phyloP scores from a whole-genome alignment of 2,329 filamentous ascomycete genomes.

The Pseudogymnoascus sp. region DNA sequence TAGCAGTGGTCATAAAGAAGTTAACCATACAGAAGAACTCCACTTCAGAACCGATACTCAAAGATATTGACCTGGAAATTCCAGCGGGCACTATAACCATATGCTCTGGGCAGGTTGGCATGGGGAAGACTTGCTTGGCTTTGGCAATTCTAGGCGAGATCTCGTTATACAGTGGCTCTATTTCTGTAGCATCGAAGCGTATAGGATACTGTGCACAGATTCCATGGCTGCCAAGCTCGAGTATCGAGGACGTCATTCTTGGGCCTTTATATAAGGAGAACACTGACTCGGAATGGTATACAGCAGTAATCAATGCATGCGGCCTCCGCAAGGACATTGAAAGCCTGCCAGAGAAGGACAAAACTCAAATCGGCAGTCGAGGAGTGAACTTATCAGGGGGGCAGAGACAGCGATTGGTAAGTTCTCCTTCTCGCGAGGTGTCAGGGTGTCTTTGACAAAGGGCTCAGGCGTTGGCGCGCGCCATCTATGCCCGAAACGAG shows the following conservation, averaged over 20 bases:
- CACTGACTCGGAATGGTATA: conserved; percentile 27
- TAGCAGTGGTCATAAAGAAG: conserved; percentile 11
- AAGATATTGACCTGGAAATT: conserved; percentile 16
- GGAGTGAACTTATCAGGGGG: conserved; percentile 40
- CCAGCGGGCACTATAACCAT: conserved; percentile 13
- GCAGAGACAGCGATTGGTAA: conserved; percentile 37
- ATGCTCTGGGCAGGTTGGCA: conserved; percentile 25
- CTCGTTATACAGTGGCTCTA: conserved; percentile 18
- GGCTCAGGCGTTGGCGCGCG: conserved; percentile 36
- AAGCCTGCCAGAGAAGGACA: conserved; percentile 30
- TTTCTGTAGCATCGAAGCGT: conserved; percentile 23
- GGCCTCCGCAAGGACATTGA: conserved; percentile 24
- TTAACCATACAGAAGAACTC: conserved; percentile 9
- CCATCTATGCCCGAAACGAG: conserved; percentile 35
- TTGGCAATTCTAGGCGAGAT: conserved; percentile 29
- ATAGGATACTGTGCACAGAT: conserved; percentile 34
- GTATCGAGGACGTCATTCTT: conserved; percentile 29
- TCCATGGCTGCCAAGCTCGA: conserved; percentile 33
- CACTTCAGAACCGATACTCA: conserved; percentile 10
- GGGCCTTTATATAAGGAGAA: conserved; percentile 15
- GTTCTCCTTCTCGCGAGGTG: conserved; percentile 12
- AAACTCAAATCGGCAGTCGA: conserved; percentile 35
- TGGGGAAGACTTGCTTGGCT: conserved; percentile 28
- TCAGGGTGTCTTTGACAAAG: too few relatives aligned
- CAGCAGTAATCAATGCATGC: conserved; percentile 23